These are phyloP conservation scores for Stachybotrys elegans DNA, from an alignment of 2,329 filamentous ascomycete species.

Conservation along the genomic window DNA sequence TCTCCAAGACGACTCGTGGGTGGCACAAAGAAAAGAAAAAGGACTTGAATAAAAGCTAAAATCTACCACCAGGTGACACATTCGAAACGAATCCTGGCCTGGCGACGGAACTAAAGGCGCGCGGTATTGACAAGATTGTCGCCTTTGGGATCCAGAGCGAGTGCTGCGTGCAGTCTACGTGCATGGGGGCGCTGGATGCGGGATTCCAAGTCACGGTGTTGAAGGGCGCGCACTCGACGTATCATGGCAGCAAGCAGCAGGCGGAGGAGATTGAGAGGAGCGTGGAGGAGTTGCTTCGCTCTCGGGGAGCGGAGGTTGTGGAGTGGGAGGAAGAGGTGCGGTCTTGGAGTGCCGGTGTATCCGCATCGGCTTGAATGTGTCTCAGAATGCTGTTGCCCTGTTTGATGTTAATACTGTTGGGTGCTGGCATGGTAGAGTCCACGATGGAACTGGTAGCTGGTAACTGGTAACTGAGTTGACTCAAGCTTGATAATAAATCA, in stretches of 20 bases:
- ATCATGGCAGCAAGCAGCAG: slow-evolving; percentile 14
- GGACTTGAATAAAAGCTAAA: not conserved
- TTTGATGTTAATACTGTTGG: too few relatives aligned
- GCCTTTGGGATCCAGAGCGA: slow-evolving; percentile 27
- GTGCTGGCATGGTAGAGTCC: too few relatives aligned
- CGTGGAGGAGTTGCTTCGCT: slow-evolving; percentile 17
- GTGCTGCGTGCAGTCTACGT: slow-evolving; percentile 22
- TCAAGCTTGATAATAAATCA: too few relatives aligned
- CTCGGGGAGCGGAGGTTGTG: slow-evolving; percentile 15
- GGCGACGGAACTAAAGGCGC: slow-evolving; percentile 14
- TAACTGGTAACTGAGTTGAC: too few relatives aligned
- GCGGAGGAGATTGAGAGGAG: slow-evolving; percentile 20
- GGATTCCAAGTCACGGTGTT: slow-evolving; percentile 23
- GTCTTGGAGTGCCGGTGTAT: too few relatives aligned
- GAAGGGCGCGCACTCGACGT: slow-evolving; percentile 25
- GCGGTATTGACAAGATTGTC: slow-evolving; percentile 17
- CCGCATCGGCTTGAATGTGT: too few relatives aligned
- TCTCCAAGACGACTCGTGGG: slow-evolving; percentile 22
- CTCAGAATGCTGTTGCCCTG: too few relatives aligned
- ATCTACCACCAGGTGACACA: slow-evolving; percentile 15
- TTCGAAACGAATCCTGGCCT: slow-evolving; percentile 25
- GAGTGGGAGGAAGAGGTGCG: slow-evolving; percentile 14
- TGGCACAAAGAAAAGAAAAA: not conserved
- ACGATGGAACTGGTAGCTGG: too few relatives aligned
- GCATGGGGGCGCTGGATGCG: slow-evolving; percentile 17